These are phyloP conservation scores for Globisporangium paroecandrum DNA, from an alignment of 352 stramenopile species.

Conservation along the genomic window DNA sequence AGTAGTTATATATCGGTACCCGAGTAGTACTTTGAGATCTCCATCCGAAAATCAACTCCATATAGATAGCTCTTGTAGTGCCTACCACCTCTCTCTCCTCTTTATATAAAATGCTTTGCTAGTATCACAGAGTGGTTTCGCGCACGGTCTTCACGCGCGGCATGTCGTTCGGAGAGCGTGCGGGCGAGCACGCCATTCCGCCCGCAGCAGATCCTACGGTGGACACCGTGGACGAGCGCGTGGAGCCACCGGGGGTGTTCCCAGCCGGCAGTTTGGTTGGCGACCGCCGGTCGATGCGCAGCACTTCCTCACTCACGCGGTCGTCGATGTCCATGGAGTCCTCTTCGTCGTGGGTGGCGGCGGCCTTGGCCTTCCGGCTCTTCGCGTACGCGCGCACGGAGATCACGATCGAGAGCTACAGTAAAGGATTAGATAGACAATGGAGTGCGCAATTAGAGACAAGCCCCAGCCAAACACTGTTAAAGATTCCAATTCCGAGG, in stretches of 20 bases:
- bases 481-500: background rate
- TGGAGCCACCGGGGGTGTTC: constrained; percentile 5
- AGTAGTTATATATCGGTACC: too few species aligned
- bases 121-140: constrained; percentile 16
- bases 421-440: constrained; percentile 1
- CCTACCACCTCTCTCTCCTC: background rate
- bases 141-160: constrained; percentile 12
- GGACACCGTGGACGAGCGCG: background rate
- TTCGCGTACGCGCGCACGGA: constrained; percentile 46
- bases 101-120: background rate
- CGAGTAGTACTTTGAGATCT: too few species aligned
- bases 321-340: constrained; percentile 14
- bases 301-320: constrained; percentile 15
- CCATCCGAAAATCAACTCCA: background rate
- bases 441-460: constrained; percentile 2
- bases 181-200: background rate
- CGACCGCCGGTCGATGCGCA: constrained; percentile 16
- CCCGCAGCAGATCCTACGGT: background rate
- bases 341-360: background rate
- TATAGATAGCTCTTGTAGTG: too few species aligned
- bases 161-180: background rate
- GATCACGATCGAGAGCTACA: constrained; percentile 50
- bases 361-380: constrained; percentile 26
- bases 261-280: constrained; percentile 1
- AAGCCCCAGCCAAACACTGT: background rate